Base-by-base conservation (phyloP, 2,329 filamentous ascomycete species). In the Calycina marina region DNA sequence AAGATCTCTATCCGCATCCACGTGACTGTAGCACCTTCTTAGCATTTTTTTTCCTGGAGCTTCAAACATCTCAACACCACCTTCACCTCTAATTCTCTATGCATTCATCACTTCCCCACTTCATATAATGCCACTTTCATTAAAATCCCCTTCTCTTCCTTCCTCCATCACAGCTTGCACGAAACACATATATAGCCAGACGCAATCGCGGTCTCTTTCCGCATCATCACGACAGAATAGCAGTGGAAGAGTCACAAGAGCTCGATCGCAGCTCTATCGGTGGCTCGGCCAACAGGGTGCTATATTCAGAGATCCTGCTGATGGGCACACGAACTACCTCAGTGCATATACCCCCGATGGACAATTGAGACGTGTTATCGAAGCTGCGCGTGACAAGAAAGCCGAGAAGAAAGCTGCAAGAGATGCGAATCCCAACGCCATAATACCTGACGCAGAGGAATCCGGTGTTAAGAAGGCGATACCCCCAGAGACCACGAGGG, bases 281-380 rank as follows among this genome's bases (percentile, higher is more conserved):
- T 55, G 52, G 52, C 40, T 55, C n/a, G 25, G 34, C 22, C 33
- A 29, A 12, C 35, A 37, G 26, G 52, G 52, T 31, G 37, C 36
- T 25, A 42, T 37, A 14, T 46, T 53, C 13, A 25, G 34, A 26
- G 40, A 51, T 6, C 52, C 52, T 13, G 30, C 48, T 25, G 31
- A 32, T 6, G 42, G 38, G 14, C 47, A 45, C 4, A 49, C 50
- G 5, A 55, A 55, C 28, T 54, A 54, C 22, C 32, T 54, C 18
- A 28, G 34, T 25, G 51, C 51, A 12, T 53, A 53, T 29, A 42
- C 40, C 25, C 18, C n/a, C 1, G n/a, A 37, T n/a, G 50, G 50
- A 12, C 35, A 42, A 28, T 30, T 54, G 26, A 49, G 33, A 27
- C 41, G 50, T 39, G 45, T 45, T 1, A 18, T 41, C 16, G 34